Conservation (phyloP, 495 filamentous ascomycete genomes). For the Lophiotrema nucula region DNA sequence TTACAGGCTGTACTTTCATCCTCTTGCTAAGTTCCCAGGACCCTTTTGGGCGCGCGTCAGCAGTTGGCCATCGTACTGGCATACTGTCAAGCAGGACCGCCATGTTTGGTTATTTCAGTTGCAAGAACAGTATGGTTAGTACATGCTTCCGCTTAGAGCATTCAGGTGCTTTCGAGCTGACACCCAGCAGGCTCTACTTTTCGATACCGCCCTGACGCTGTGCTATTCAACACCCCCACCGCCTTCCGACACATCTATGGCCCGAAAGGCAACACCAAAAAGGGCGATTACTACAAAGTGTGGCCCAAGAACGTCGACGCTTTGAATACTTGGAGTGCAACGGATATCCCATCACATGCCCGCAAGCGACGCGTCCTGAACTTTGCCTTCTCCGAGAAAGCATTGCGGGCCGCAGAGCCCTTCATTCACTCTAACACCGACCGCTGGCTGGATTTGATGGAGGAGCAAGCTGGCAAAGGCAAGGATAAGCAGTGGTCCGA, state of each 20-base stretch:
- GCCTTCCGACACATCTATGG: background rate
- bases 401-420: conserved; percentile 17
- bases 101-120: background rate
- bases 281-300: background rate
- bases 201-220: background rate
- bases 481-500: conserved; percentile 13
- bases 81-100: background rate
- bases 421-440: conserved; percentile 36
- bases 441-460: conserved; percentile 37
- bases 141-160: background rate
- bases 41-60: background rate
- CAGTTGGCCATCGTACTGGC: background rate
- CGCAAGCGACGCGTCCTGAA: conserved; percentile 37
- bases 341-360: conserved; percentile 34
- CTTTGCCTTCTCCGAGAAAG: conserved; percentile 36
- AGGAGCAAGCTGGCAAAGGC: background rate
- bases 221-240: background rate
- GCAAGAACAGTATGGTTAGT: conserved; percentile 2
- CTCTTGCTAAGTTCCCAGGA: conserved; percentile 7
- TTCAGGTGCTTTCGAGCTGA: background rate
- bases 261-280: background rate
- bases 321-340: background rate
- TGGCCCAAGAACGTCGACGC: background rate
- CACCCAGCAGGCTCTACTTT: background rate
- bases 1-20: conserved; percentile 10